Conservation (phyloP, 2,329 filamentous ascomycete genomes). For the Fusarium chaquense region DNA sequence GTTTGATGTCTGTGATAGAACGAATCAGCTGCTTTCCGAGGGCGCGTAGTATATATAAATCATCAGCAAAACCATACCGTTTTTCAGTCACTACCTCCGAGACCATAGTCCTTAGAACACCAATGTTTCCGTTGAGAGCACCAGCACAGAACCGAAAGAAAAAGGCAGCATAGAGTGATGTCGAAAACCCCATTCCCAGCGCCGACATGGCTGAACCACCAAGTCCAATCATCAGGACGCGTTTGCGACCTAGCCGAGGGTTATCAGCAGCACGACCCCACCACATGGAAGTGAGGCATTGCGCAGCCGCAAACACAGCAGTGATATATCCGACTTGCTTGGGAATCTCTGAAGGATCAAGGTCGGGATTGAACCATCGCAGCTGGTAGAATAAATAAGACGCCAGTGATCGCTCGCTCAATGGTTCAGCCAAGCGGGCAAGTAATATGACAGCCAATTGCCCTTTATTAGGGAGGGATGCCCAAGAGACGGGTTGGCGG, state of each 20-base stretch:
- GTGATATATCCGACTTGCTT: slow-evolving; percentile 82
- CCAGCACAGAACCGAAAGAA: slow-evolving; percentile 77
- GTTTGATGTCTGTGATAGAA: slow-evolving; percentile 67
- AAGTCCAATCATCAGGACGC: slow-evolving; percentile 81
- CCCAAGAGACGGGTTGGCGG: neutral
- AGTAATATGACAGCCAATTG: slow-evolving; percentile 83
- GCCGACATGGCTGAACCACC: slow-evolving; percentile 67
- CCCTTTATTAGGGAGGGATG: slow-evolving; percentile 77
- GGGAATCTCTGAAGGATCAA: slow-evolving; percentile 74
- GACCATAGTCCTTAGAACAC: slow-evolving; percentile 79
- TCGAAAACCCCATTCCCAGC: slow-evolving; percentile 73
- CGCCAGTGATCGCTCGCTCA: slow-evolving; percentile 80
- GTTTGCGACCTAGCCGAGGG: slow-evolving; percentile 77
- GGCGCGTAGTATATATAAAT: neutral
- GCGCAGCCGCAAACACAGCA: slow-evolving; percentile 82
- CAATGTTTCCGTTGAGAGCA: slow-evolving; percentile 77
- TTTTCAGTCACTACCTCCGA: slow-evolving; percentile 37
- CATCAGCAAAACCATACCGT: slow-evolving; percentile 16
- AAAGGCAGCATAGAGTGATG: slow-evolving; percentile 76
- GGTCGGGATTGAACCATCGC: slow-evolving; percentile 74
- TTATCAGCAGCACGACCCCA: slow-evolving; percentile 81
- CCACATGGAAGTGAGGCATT: slow-evolving; percentile 84
- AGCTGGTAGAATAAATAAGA: slow-evolving; percentile 91
- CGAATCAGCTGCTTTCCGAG: neutral
- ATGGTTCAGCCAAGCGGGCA: slow-evolving; percentile 82